Conservation (phyloP, 108 stramenopile genomes). For the Nitzschia putrida region DNA sequence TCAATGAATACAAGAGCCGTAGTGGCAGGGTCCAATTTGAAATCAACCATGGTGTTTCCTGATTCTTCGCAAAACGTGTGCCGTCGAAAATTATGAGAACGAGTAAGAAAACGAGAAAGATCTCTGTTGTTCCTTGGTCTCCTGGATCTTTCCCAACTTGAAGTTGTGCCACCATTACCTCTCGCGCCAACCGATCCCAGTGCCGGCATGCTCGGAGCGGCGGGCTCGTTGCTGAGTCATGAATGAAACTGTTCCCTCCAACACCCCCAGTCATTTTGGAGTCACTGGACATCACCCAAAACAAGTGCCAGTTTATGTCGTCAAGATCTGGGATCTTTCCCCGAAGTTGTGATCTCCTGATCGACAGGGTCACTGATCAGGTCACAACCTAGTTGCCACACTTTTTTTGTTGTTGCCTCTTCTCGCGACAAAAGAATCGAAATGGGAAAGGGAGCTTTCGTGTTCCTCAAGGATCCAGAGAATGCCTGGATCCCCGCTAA, state of each 20-base stretch:
- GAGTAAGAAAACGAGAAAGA: too few species aligned
- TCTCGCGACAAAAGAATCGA: conserved; percentile 14
- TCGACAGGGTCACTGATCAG: conserved; percentile 12
- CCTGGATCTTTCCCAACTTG: too few species aligned
- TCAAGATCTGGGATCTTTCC: conserved; percentile 24
- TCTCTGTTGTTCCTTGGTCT: too few species aligned
- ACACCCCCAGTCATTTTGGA: not conserved
- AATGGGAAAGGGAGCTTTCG: conserved; percentile 42
- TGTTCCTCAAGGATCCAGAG: conserved; percentile 70
- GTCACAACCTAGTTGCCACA: conserved; percentile 20
- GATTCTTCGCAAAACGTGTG: too few species aligned
- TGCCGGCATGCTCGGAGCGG: too few species aligned
- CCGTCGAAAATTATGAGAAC: too few species aligned
- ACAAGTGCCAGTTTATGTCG: conserved; percentile 22
- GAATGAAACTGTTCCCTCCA: too few species aligned
- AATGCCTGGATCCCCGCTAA: conserved; percentile 82
- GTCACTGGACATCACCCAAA: conserved; percentile 1
- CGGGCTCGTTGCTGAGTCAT: too few species aligned
- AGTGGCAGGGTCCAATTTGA: conserved; percentile 48
- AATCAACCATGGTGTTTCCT: conserved; percentile 10
- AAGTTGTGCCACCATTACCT: too few species aligned
- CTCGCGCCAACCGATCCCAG: too few species aligned
- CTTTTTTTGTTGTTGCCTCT: not conserved
- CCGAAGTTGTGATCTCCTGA: not conserved
- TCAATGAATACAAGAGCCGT: conserved; percentile 80